phyloP scores from a whole-genome alignment of 2,329 filamentous ascomycete species.

The Monosporascus sp. region DNA sequence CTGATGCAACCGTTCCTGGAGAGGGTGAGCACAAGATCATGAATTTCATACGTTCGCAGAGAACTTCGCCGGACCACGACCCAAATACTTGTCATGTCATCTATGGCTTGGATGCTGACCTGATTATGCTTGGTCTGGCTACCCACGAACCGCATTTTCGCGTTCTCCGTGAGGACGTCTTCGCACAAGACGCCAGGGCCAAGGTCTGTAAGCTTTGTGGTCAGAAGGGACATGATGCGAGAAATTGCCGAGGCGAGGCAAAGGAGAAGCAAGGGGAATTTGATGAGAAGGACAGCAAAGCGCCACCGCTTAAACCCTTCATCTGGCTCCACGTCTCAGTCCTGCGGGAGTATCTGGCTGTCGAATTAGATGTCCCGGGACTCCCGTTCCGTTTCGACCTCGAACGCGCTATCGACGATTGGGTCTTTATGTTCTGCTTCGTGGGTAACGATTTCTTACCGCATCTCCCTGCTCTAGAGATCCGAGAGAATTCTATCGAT shows the following conservation, averaged over 20 bases:
- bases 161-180: constrained; percentile 94
- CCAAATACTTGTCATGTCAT: constrained; percentile 98
- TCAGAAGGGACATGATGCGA: constrained; percentile 85
- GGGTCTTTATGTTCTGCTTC: constrained; percentile 99
- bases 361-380: constrained; percentile 78
- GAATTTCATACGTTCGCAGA: constrained; percentile 93
- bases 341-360: constrained; percentile 85
- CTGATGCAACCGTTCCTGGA: constrained; percentile 93
- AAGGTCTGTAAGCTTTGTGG: constrained; percentile 84
- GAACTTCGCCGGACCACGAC: constrained; percentile 83
- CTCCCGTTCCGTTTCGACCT: constrained; percentile 88
- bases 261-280: constrained; percentile 76
- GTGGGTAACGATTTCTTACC: constrained; percentile 98
- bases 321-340: constrained; percentile 97
- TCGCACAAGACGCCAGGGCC: constrained; percentile 79
- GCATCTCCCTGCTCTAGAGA: constrained; percentile 94
- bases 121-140: constrained; percentile 96
- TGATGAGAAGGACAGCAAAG: constrained; percentile 71
- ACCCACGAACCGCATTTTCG: constrained; percentile 98
- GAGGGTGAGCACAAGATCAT: constrained; percentile 99
- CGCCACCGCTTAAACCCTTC: constrained; percentile 75
- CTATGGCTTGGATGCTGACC: constrained; percentile 93
- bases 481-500: constrained; percentile 95
- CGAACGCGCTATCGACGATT: constrained; percentile 91
- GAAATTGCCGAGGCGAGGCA: constrained; percentile 73